Conservation (phyloP, 1,139 yeast species). For the Candida mesenterica region DNA sequence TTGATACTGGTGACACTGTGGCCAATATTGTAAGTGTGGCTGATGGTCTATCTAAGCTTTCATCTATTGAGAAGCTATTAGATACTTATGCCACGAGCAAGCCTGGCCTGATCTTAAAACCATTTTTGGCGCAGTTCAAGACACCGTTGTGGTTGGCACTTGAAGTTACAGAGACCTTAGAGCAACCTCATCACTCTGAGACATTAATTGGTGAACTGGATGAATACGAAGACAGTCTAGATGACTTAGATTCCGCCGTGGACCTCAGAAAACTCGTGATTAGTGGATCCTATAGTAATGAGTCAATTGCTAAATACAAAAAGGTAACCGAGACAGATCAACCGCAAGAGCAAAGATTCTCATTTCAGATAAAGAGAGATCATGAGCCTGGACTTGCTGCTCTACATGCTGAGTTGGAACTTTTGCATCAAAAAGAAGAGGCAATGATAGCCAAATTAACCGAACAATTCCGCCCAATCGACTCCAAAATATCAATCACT, state of each 20-base stretch:
- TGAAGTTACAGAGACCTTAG: slow-evolving; percentile 27
- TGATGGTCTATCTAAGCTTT: slow-evolving; percentile 30
- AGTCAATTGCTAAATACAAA: slow-evolving; percentile 22
- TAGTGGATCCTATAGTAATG: slow-evolving; percentile 19
- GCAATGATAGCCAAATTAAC: slow-evolving; percentile 21
- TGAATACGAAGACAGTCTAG: not conserved
- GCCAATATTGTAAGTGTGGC: slow-evolving; percentile 31
- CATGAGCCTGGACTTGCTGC: slow-evolving; percentile 25
- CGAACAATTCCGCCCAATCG: slow-evolving; percentile 22
- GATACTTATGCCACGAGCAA: slow-evolving; percentile 15
- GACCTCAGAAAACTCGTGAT: slow-evolving; percentile 1
- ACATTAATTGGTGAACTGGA: slow-evolving; percentile 7
- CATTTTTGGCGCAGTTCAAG: slow-evolving; percentile 24
- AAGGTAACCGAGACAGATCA: slow-evolving; percentile 4
- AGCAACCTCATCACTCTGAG: not conserved
- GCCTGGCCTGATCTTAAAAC: slow-evolving; percentile 8
- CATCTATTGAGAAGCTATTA: slow-evolving; percentile 24
- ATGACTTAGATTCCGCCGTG: not conserved
- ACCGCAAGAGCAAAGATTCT: slow-evolving; percentile 9
- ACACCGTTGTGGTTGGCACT: slow-evolving; percentile 31
- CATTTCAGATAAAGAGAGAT: slow-evolving; percentile 30
- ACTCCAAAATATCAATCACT: slow-evolving; percentile 27
- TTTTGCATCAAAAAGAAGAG: slow-evolving; percentile 24
- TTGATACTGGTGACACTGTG: slow-evolving; percentile 37
- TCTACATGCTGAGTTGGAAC: slow-evolving; percentile 35